Percentiles rank a stretch among this genome's conserved stretches.
Evolutionary conservation across 2,329 filamentous ascomycete species (phyloP).

Genomic region (Sarocladiaceae sp.): DNA sequence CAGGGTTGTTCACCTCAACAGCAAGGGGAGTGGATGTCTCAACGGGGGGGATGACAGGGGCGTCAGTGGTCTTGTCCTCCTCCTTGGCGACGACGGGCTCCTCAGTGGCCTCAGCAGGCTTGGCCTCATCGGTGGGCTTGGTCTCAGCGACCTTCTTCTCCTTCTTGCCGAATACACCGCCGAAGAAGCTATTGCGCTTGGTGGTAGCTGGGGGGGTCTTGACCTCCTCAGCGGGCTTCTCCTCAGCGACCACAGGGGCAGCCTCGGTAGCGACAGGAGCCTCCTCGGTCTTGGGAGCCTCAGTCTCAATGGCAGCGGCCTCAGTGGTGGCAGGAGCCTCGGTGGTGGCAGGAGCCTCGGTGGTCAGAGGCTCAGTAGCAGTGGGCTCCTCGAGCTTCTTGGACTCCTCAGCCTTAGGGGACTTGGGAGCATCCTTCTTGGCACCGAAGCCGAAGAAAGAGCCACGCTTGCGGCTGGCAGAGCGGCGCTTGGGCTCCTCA

Average conservation of each 20-base stretch:
- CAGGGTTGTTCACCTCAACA: conserved; percentile 45
- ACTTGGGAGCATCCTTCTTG: conserved; percentile 19
- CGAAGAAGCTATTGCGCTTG: conserved; percentile 55
- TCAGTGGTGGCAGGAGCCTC: conserved; percentile 29
- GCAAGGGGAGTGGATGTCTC: conserved; percentile 51
- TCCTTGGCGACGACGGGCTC: conserved; percentile 34
- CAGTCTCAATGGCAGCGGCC: conserved; percentile 24
- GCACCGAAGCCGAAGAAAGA: conserved; percentile 23
- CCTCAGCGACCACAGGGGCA: conserved; percentile 22
- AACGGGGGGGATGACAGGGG: conserved; percentile 53
- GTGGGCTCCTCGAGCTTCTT: conserved; percentile 21
- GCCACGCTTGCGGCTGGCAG: conserved; percentile 28
- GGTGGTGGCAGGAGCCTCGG: conserved; percentile 27
- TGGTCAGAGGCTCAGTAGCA: conserved; percentile 25
- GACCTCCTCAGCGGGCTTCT: conserved; percentile 29
- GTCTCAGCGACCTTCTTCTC: conserved; percentile 53
- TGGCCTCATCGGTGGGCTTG: conserved; percentile 35
- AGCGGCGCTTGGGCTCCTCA: conserved; percentile 24
- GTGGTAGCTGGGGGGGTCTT: conserved; percentile 35
- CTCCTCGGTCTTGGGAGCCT: conserved; percentile 27
- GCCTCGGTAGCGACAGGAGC: conserved; percentile 29
- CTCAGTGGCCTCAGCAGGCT: conserved; percentile 32
- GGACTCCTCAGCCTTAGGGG: conserved; percentile 18
- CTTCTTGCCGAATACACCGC: conserved; percentile 44
- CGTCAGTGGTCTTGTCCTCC: conserved; percentile 36